These are phyloP conservation scores for Stipa capillata DNA, from an alignment of 176 grass and related monocot species.

Conservation along the genomic window DNA sequence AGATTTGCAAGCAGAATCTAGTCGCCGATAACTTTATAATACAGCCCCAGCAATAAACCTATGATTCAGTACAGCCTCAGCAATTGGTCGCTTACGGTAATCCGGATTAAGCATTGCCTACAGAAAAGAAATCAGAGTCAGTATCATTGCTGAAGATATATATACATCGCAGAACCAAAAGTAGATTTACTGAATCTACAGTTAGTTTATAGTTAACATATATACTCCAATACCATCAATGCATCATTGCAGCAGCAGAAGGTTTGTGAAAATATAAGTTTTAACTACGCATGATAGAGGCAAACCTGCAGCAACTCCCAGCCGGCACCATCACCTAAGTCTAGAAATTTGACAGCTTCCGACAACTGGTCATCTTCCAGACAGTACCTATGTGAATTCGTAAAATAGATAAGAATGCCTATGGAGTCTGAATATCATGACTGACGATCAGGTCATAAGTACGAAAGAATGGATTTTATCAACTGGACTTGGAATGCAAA, in stretches of 20 bases:
- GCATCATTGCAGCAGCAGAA: not conserved
- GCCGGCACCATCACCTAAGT: slow-evolving; percentile 71
- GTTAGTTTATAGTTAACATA: not conserved
- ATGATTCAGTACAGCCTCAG: slow-evolving; percentile 64
- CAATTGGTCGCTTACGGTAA: slow-evolving; percentile 57
- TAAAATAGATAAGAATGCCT: not conserved
- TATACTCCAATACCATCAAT: not conserved
- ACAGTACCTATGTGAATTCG: slow-evolving; percentile 56
- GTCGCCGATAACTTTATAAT: not conserved
- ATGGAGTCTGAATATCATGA: slow-evolving; percentile 6
- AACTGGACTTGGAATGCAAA: no score
- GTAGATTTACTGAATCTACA: not conserved
- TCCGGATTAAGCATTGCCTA: slow-evolving; percentile 71
- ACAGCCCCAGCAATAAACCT: slow-evolving; percentile 58
- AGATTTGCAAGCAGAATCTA: not conserved
- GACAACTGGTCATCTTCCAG: slow-evolving; percentile 61
- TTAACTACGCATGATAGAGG: not conserved
- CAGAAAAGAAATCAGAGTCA: not conserved
- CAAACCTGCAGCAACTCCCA: slow-evolving; percentile 90
- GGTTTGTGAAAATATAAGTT: not conserved
- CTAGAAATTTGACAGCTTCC: slow-evolving; percentile 81
- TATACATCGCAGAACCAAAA: not conserved
- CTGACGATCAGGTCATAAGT: not conserved
- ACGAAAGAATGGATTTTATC: not conserved
- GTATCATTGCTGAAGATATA: not conserved